Evolutionary conservation across 2,329 filamentous ascomycete species (phyloP).

Genomic region (Penicillium brasilianum): DNA sequence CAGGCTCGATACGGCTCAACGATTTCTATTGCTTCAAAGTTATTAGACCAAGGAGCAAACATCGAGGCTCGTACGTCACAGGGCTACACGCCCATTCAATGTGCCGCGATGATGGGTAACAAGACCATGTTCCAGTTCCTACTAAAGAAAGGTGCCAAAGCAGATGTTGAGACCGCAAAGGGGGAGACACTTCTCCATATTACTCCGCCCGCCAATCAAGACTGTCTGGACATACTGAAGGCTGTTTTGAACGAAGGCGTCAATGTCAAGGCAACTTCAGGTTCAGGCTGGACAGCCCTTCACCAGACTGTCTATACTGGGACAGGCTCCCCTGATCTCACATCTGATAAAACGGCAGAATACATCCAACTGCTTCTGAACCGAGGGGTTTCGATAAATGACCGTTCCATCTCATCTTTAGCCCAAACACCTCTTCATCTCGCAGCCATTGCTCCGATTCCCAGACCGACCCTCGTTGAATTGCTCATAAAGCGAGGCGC

Average conservation of each 20-base stretch:
- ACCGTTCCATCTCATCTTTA: too few relatives aligned
- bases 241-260: slow-evolving; percentile 20
- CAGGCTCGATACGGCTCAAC: slow-evolving; percentile 26
- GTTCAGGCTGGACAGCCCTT: too few relatives aligned
- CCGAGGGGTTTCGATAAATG: too few relatives aligned
- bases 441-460: too few relatives aligned
- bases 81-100: slow-evolving; percentile 39
- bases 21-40: slow-evolving; percentile 27
- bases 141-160: slow-evolving; percentile 30
- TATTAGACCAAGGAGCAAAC: slow-evolving; percentile 35
- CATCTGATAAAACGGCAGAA: too few relatives aligned
- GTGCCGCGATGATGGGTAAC: slow-evolving; percentile 35
- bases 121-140: slow-evolving; percentile 35
- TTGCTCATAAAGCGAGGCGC: too few relatives aligned
- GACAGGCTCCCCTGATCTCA: too few relatives aligned
- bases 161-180: slow-evolving; percentile 33
- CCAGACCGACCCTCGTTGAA: too few relatives aligned
- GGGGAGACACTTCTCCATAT: slow-evolving; percentile 39
- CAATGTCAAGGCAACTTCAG: slow-evolving; percentile 19
- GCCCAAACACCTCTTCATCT: too few relatives aligned
- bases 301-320: too few relatives aligned
- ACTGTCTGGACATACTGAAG: slow-evolving; percentile 36
- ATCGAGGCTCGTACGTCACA: slow-evolving; percentile 35
- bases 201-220: slow-evolving; percentile 30
- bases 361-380: too few relatives aligned